Evolutionary conservation across 179 eudicot species (phyloP).

Genomic region (Patellifolia procumbens): DNA sequence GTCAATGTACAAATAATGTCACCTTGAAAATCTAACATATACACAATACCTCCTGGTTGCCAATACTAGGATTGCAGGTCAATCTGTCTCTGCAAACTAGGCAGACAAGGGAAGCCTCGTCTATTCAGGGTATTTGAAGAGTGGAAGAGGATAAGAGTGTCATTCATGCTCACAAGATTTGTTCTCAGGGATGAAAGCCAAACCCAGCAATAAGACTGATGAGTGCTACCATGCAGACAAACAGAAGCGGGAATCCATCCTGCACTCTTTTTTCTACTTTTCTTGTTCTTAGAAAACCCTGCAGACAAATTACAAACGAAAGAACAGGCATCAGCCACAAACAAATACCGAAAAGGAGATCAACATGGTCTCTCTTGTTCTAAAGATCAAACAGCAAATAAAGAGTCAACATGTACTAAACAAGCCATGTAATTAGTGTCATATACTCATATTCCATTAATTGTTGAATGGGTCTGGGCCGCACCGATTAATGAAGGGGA

Average conservation of each 20-base stretch:
- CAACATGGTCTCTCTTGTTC: not conserved
- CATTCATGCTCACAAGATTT: not conserved
- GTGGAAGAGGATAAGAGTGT: conserved; percentile 5
- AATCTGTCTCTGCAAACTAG: conserved; percentile 15
- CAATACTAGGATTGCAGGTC: conserved; percentile 7
- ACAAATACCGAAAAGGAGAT: not conserved
- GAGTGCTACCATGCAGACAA: conserved; percentile 79
- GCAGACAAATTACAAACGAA: conserved; percentile 26
- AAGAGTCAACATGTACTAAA: not conserved
- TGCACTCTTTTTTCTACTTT: conserved; percentile 49
- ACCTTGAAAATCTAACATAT: conserved; percentile 26
- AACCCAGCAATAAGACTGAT: conserved; percentile 63
- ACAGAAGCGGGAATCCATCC: conserved; percentile 73
- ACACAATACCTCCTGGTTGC: conserved; percentile 30
- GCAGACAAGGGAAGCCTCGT: conserved; percentile 15
- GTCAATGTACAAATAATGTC: conserved; percentile 32
- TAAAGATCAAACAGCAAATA: not conserved
- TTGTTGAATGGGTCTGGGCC: too few species aligned
- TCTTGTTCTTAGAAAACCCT: conserved; percentile 50
- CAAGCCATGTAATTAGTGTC: not conserved
- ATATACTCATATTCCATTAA: too few species aligned
- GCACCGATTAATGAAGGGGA: too few species aligned
- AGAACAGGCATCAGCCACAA: not conserved
- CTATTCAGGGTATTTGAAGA: conserved; percentile 18
- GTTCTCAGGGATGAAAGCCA: conserved; percentile 44